Base-by-base conservation (phyloP, 1,284 basidiomycete genomes). In the Ustilago nuda region DNA sequence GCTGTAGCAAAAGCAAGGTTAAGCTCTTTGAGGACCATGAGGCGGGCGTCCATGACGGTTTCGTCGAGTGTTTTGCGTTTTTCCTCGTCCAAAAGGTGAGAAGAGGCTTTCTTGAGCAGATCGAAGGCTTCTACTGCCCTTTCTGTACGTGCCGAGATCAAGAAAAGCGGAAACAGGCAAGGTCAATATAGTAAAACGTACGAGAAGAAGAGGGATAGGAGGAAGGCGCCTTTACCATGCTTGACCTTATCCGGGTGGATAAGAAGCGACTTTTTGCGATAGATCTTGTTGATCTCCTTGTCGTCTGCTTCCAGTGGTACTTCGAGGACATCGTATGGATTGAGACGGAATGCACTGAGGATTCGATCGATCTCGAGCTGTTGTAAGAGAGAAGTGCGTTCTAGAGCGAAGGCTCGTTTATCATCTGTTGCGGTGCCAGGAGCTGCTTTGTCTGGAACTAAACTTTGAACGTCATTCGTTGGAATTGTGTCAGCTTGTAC, bases 161-260 rank as follows among this genome's bases (percentile, higher is more conserved):
- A n/a, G 35, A 27, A 39, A 11, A 43, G 39, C 19, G 45, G 17
- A 43, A 3, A 30, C 7, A 6, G 39, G 7, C 7, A 19, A 11
- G 8, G 13, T 45, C n/a, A 45, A 19, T 45, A 46, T 13, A 39
- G 51, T 43, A 30, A 27, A 45, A 41, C 15, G 5, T 19, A 52
- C 13, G n/a, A 35, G 35, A 37, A 23, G n/a, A 35, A 19, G 23
- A 11, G 30, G 30, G 5, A 15, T 4, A 33, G 50, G 50, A 35
- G 37, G 5, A 27, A 56, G 9, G 56, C 74, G 23, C 23, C 23
- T 23, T 57, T 61, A 70, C 77, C 69, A 81, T 89, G 88, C 81
- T 89, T 87, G 77, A 88, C 88, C 84, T 89, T 90, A 83, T 90
- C 89, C 15, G 89, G 89, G 78, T 90, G 89, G 58, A 90, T 89